Evolutionary conservation across 257 asterid species (phyloP), one percentile per base, ranked within the genome.

Genomic region (Mitragyna speciosa): DNA sequence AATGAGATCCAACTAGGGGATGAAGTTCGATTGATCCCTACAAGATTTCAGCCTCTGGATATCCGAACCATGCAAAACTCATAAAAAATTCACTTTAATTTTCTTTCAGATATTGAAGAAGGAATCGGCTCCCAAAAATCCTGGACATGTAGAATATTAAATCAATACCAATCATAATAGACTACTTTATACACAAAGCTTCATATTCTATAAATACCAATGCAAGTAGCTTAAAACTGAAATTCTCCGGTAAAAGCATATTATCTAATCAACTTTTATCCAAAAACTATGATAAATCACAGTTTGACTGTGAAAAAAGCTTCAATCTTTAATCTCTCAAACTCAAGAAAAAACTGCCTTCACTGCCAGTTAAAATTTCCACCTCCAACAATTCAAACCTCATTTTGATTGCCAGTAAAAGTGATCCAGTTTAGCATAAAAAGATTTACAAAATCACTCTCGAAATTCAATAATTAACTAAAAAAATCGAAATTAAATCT

Each of bases 401-500:
- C 7, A 67, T 41, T 12, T 63, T 1, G 75, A 39, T 75, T 30
- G 7, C 22, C 3, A 22, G 76, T 20, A 68, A 28, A 39, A 59
- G 31, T 49, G 45, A 75, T 75, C 61, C 73, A 74, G 31, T 69
- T 58, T 24, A 47, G 24, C 56, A 30, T 7, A 20, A 30, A 67
- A 41, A 47, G 48, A 30, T 36, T 63, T 24, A 75, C 19, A 56
- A 82, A 19, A 39, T 14, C 16, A 12, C 26, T 48, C 52, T n/a
- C 70, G 51, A 64, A 73, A 51, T 80, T 73, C 70, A 74, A 56
- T 36, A 22, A 75, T 75, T 43, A 12, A 30, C 20, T 15, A 51
- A 49, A 51, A 49, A 26, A 33, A 12, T 45, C 15, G 64, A 49
- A 80, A 73, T 36, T 33, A 52, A 65, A 24, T n/a, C 41, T 56